Evolutionary conservation across 1,139 yeast genomes (phyloP).

Genomic region (Nakaseomyces delphensis): DNA sequence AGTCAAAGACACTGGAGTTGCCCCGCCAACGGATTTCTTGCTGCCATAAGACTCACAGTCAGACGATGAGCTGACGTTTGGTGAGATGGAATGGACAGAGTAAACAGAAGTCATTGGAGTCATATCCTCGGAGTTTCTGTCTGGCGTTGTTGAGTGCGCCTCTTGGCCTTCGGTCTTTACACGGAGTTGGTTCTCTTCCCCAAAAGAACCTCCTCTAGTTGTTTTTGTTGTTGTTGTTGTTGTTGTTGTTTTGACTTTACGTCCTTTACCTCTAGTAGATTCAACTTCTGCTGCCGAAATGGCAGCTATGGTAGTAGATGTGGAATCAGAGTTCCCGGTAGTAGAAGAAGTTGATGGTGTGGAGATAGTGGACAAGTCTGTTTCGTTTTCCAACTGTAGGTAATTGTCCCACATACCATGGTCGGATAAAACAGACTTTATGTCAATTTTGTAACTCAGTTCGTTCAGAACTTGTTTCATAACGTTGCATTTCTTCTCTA

Average conservation of each 20-base stretch:
- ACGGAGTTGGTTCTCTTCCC: constrained; percentile 1
- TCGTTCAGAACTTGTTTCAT: constrained; percentile 23
- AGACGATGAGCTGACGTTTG: constrained; percentile 4
- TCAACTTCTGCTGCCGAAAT: constrained; percentile 5
- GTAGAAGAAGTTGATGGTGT: constrained; percentile 1
- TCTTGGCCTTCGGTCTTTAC: constrained; percentile 1
- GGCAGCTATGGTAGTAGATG: constrained; percentile 5
- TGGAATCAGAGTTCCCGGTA: constrained; percentile 2
- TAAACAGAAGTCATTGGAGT: constrained; percentile 5
- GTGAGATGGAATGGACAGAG: neutral
- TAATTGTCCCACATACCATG: constrained; percentile 4
- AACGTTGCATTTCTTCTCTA: constrained; percentile 41
- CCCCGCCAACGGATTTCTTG: neutral
- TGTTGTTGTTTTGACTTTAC: too few relatives aligned
- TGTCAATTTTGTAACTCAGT: constrained; percentile 19
- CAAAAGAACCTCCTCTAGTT: constrained; percentile 5
- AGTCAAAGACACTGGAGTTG: constrained; percentile 3
- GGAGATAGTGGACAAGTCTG: constrained; percentile 1
- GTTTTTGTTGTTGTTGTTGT: neutral
- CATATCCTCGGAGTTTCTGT: constrained; percentile 1
- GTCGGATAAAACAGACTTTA: constrained; percentile 2
- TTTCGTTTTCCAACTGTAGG: neutral
- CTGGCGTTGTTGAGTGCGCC: constrained; percentile 2
- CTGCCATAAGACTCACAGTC: constrained; percentile 4
- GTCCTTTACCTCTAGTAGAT: neutral